phyloP scores from a whole-genome alignment of 768 basidiomycete species.

The Lactarius sanguifluus region DNA sequence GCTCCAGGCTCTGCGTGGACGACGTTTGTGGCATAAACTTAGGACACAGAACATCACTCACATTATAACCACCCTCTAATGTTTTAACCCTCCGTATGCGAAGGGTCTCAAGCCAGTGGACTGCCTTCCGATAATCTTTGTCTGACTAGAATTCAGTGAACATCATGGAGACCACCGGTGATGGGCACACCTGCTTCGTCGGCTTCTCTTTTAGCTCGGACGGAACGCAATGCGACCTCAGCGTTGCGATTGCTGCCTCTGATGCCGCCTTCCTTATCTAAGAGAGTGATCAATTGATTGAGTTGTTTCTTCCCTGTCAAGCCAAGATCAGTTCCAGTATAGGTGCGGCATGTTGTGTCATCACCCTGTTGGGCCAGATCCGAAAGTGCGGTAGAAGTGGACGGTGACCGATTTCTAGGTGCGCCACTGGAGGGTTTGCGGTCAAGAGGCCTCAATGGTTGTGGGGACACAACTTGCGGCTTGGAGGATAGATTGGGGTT shows the following conservation, averaged over 20 bases:
- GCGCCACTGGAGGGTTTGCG: constrained; percentile 66
- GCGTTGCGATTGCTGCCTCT: constrained; percentile 56
- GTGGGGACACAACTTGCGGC: constrained; percentile 65
- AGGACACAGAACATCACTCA: constrained; percentile 35
- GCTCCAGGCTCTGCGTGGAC: constrained; percentile 66
- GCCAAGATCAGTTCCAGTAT: constrained; percentile 2
- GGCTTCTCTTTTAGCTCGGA: constrained; percentile 83
- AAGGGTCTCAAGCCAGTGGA: constrained; percentile 92
- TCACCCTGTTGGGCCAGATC: constrained; percentile 85
- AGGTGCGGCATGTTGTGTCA: constrained; percentile 11
- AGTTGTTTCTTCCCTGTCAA: constrained; percentile 76
- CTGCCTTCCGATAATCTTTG: constrained; percentile 85
- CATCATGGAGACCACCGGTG: neutral
- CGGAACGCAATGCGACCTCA: constrained; percentile 67
- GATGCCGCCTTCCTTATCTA: constrained; percentile 67
- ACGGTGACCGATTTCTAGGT: constrained; percentile 73
- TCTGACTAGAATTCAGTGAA: constrained; percentile 45
- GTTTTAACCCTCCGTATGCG: constrained; percentile 80
- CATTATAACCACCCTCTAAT: constrained; percentile 78
- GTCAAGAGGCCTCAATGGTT: constrained; percentile 72
- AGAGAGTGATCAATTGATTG: constrained; percentile 80
- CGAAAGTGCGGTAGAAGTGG: constrained; percentile 76
- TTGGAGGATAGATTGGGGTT: constrained; percentile 48
- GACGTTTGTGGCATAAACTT: neutral
- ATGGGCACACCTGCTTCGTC: constrained; percentile 76